Conservation (phyloP, 352 stramenopile genomes). For the Halophytophthora batemanensis region DNA sequence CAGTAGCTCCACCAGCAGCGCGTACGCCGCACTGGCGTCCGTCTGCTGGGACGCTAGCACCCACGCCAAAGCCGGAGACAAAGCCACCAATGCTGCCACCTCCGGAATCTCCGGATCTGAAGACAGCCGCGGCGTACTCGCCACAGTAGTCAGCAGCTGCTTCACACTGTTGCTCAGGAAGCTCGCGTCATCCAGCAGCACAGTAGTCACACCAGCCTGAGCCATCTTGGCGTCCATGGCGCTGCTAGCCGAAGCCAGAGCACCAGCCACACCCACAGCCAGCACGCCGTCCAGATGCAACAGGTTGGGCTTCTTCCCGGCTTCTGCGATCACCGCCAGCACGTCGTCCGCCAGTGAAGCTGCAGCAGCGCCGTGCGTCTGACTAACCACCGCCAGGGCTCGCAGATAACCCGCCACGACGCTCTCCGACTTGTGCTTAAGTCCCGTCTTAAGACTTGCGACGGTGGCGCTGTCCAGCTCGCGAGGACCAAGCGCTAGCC, state of each 20-base stretch:
- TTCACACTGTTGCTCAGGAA: slow-evolving; percentile 53
- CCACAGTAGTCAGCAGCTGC: slow-evolving; percentile 31
- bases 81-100: slow-evolving; percentile 47
- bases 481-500: slow-evolving; percentile 52
- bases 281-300: slow-evolving; percentile 75
- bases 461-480: slow-evolving; percentile 42
- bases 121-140: slow-evolving; percentile 13
- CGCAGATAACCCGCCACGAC: slow-evolving; percentile 68
- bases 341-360: slow-evolving; percentile 48
- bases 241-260: slow-evolving; percentile 53
- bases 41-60: slow-evolving; percentile 64
- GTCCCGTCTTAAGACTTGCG: slow-evolving; percentile 40
- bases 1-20: slow-evolving; percentile 57
- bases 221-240: slow-evolving; percentile 58
- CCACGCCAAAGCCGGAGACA: slow-evolving; percentile 59
- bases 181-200: slow-evolving; percentile 42
- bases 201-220: slow-evolving; percentile 38
- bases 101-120: slow-evolving; percentile 41
- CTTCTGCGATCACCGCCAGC: slow-evolving; percentile 49
- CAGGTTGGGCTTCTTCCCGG: slow-evolving; percentile 78
- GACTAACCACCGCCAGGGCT: slow-evolving; percentile 46
- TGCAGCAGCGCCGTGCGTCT: slow-evolving; percentile 21
- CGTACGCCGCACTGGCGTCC: slow-evolving; percentile 46
- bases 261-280: slow-evolving; percentile 56
- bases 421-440: slow-evolving; percentile 73